Conservation (phyloP, 1,284 basidiomycete species). For the Spongispora temasekensis region DNA sequence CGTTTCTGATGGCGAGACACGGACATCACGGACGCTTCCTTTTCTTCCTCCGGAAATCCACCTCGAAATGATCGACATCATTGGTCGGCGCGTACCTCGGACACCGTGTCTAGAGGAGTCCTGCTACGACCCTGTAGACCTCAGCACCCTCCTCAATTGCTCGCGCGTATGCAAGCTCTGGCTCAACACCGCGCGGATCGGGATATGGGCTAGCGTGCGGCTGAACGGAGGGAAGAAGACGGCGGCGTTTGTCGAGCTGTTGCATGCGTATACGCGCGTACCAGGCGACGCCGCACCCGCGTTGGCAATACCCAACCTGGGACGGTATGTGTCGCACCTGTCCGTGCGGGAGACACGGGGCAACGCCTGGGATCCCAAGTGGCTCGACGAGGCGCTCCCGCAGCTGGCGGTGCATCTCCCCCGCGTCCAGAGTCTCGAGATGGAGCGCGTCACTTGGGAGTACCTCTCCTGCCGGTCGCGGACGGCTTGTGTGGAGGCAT, state of each 20-base stretch:
- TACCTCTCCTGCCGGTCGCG: slow-evolving; percentile 34
- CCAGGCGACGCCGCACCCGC: neutral
- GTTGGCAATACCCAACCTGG: slow-evolving; percentile 25
- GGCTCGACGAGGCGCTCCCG: slow-evolving; percentile 34
- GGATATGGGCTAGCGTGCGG: slow-evolving; percentile 32
- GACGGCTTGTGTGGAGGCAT: slow-evolving; percentile 26
- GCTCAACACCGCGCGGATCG: slow-evolving; percentile 31
- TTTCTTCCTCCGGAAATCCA: slow-evolving; percentile 34
- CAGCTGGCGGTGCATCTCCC: slow-evolving; percentile 20
- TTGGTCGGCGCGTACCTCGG: slow-evolving; percentile 18
- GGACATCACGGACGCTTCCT: slow-evolving; percentile 9
- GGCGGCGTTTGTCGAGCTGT: slow-evolving; percentile 19
- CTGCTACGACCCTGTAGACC: slow-evolving; percentile 25
- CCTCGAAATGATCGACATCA: slow-evolving; percentile 32
- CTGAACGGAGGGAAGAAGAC: slow-evolving; percentile 20
- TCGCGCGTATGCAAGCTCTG: slow-evolving; percentile 37
- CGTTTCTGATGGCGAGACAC: slow-evolving; percentile 1
- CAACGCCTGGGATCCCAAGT: slow-evolving; percentile 35
- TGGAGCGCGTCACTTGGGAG: slow-evolving; percentile 36
- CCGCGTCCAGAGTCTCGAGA: slow-evolving; percentile 24
- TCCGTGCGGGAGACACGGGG: slow-evolving; percentile 36
- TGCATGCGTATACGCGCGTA: slow-evolving; percentile 17
- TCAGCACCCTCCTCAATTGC: slow-evolving; percentile 31
- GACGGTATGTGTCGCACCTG: slow-evolving; percentile 23
- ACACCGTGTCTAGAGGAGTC: slow-evolving; percentile 10